A percentile compares a stretch with the other conserved stretches of the same genome.
phyloP scores from a whole-genome alignment of 2,329 filamentous ascomycete genomes.

The Rhytidhysteron rufulum region DNA sequence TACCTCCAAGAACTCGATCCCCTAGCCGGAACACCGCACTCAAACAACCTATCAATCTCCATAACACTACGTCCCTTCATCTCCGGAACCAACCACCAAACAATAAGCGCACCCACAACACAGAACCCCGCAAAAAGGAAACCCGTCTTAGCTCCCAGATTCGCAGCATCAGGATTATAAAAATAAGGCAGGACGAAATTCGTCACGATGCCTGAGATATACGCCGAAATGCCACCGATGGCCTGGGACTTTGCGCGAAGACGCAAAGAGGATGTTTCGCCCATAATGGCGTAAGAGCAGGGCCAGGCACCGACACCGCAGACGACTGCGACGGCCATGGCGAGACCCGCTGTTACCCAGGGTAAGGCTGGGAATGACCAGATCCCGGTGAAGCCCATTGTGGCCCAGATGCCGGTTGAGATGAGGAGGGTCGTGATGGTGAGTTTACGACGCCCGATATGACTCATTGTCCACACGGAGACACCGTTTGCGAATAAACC shows the following conservation, averaged over 20 bases:
- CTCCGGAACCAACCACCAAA: too few species aligned
- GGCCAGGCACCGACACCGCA: constrained; percentile 34
- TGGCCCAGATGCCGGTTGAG: constrained; percentile 8
- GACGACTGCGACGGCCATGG: constrained; percentile 20
- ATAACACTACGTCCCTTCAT: too few species aligned
- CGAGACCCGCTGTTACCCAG: constrained; percentile 7
- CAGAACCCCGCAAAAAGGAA: too few species aligned
- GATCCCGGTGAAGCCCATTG: constrained; percentile 9
- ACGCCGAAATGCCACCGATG: constrained; percentile 22
- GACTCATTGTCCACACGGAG: constrained; percentile 12
- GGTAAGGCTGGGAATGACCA: background rate
- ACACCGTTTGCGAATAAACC: constrained; percentile 10
- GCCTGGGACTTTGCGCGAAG: constrained; percentile 38
- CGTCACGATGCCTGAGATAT: constrained; percentile 9
- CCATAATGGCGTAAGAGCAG: constrained; percentile 33
- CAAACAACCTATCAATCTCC: too few species aligned
- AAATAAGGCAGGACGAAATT: too few species aligned
- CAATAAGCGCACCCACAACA: too few species aligned
- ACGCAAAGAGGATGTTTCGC: constrained; percentile 32
- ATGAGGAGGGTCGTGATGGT: constrained; percentile 8
- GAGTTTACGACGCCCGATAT: constrained; percentile 11
- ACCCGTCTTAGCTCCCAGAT: too few species aligned
- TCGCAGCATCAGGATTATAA: too few species aligned
- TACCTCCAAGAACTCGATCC: too few species aligned
- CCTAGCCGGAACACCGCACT: too few species aligned